A percentile compares a stretch with the other conserved stretches of the same genome.
phyloP scores from a whole-genome alignment of 225 moss, liverwort and hornwort species.

The Thuidium tamariscinum region DNA sequence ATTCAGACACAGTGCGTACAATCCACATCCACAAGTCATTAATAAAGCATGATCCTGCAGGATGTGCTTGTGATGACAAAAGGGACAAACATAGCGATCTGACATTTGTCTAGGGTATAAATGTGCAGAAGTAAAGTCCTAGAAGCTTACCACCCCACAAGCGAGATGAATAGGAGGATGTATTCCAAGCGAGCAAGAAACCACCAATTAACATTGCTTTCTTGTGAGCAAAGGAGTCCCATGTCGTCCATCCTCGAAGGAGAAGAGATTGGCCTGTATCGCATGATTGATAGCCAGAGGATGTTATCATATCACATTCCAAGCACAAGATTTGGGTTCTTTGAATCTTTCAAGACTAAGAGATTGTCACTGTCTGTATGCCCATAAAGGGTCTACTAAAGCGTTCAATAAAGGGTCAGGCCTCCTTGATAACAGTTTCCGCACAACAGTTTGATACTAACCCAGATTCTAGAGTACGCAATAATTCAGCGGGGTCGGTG shows the following conservation, averaged over 20 bases:
- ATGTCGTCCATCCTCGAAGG: slow-evolving; percentile 43
- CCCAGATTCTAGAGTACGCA: not conserved
- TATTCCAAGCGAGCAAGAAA: slow-evolving; percentile 81
- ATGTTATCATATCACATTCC: not conserved
- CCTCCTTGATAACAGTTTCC: not conserved
- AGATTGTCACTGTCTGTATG: not conserved
- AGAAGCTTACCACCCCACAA: slow-evolving; percentile 73
- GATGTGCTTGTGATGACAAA: not conserved
- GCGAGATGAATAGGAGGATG: slow-evolving; percentile 73
- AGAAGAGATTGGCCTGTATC: slow-evolving; percentile 51
- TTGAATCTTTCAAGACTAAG: not conserved
- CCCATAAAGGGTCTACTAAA: not conserved
- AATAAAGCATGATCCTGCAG: not conserved
- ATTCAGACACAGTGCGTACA: not conserved
- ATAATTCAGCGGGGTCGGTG: not conserved
- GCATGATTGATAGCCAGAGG: not conserved
- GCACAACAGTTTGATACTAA: not conserved
- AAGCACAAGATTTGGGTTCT: too few species aligned
- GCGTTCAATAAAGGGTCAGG: not conserved
- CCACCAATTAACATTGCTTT: slow-evolving; percentile 60
- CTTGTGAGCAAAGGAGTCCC: slow-evolving; percentile 78
- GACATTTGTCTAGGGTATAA: not conserved
- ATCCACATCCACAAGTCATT: not conserved
- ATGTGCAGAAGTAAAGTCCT: not conserved
- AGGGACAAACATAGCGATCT: not conserved